Evolutionary conservation across 257 asterid species (phyloP).

Genomic region (Solanum virginianum): DNA sequence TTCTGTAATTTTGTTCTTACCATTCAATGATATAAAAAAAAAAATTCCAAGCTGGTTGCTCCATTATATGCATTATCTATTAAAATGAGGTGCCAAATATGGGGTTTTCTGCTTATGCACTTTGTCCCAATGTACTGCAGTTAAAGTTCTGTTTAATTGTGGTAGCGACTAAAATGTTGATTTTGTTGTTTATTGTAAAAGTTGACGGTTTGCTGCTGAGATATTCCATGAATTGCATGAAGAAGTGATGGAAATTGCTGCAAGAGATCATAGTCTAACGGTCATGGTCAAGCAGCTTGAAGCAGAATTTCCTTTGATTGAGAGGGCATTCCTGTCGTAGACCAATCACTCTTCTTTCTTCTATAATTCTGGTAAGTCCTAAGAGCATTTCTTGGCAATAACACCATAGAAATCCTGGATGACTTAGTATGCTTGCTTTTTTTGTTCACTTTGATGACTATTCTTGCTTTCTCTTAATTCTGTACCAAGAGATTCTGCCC

Average conservation of each 20-base stretch:
- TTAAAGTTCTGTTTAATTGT: not conserved
- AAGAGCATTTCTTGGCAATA: not conserved
- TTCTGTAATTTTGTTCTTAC: too few species aligned
- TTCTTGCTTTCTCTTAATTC: not conserved
- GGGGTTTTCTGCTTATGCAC: not conserved
- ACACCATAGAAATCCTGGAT: not conserved
- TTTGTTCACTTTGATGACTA: not conserved
- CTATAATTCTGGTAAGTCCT: slow-evolving; percentile 49
- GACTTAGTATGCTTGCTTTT: not conserved
- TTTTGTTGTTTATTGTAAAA: slow-evolving; percentile 16
- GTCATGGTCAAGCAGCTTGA: slow-evolving; percentile 87
- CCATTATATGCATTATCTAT: not conserved
- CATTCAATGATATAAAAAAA: too few species aligned
- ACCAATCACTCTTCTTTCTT: slow-evolving; percentile 71
- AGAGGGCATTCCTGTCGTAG: slow-evolving; percentile 41
- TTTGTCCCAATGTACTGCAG: not conserved
- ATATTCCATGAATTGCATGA: slow-evolving; percentile 85
- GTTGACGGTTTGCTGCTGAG: slow-evolving; percentile 89
- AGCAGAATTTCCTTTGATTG: slow-evolving; percentile 56
- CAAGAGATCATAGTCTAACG: slow-evolving; percentile 73
- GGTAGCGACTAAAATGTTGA: not conserved
- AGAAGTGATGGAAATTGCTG: slow-evolving; percentile 80
- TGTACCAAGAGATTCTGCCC: not conserved
- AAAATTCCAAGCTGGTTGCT: too few species aligned
- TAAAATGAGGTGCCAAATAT: not conserved